These are phyloP conservation scores for Ogataea angusta DNA, from an alignment of 805 yeast species.

Conservation along the genomic window DNA sequence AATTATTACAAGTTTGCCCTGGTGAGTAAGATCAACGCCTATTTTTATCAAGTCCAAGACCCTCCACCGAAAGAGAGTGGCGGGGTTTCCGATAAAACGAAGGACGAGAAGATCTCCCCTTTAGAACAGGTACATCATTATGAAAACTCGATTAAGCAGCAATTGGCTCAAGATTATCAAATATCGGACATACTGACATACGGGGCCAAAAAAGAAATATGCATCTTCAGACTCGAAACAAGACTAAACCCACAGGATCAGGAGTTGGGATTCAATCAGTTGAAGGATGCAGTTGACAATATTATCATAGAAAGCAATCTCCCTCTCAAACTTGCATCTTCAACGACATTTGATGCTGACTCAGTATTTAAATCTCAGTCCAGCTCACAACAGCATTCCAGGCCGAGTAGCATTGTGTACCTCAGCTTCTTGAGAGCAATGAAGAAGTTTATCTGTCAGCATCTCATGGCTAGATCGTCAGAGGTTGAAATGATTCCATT, in stretches of 20 bases:
- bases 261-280: conserved; percentile 28
- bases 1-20: conserved; percentile 31
- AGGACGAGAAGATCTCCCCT: conserved; percentile 19
- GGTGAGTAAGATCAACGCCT: conserved; percentile 29
- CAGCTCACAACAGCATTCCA: conserved; percentile 13
- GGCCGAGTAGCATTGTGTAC: conserved; percentile 34
- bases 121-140: conserved; percentile 27
- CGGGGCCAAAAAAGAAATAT: conserved; percentile 31
- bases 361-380: conserved; percentile 22
- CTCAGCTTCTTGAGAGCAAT: conserved; percentile 50
- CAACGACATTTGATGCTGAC: conserved; percentile 28
- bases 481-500: conserved; percentile 42
- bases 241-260: conserved; percentile 13
- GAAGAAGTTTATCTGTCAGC: conserved; percentile 36
- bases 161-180: conserved; percentile 27
- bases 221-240: conserved; percentile 31
- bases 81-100: neutral
- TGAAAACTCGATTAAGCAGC: conserved; percentile 25
- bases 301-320: conserved; percentile 28
- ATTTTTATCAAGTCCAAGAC: conserved; percentile 30
- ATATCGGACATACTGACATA: conserved; percentile 30
- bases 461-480: conserved; percentile 26
- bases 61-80: neutral
- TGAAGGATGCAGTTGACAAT: conserved; percentile 33
- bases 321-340: conserved; percentile 24